Percentiles rank a stretch among this genome's conserved stretches.
Evolutionary conservation across 2,329 filamentous ascomycete genomes (phyloP).

Genomic region (Diaporthe sp.): DNA sequence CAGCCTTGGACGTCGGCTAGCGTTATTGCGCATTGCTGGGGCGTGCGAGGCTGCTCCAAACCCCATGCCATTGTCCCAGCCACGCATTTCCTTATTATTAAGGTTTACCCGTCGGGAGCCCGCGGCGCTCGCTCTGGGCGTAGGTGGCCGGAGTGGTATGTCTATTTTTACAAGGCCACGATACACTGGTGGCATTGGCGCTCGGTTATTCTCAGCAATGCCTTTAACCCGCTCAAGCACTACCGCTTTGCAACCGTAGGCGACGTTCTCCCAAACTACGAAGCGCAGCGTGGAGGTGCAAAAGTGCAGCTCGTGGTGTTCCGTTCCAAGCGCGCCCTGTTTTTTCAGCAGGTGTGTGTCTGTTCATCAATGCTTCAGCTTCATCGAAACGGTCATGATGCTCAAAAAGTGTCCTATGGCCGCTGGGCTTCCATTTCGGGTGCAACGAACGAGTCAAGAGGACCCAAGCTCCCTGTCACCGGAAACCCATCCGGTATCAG

Average conservation of each 20-base stretch:
- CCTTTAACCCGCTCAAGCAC: slow-evolving; percentile 14
- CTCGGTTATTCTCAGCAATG: slow-evolving; percentile 6
- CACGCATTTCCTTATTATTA: slow-evolving; percentile 18
- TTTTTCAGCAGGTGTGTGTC: slow-evolving; percentile 26
- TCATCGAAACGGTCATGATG: slow-evolving; percentile 19
- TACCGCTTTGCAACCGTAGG: neutral
- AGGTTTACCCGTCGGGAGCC: slow-evolving; percentile 21
- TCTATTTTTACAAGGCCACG: slow-evolving; percentile 18
- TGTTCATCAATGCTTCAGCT: slow-evolving; percentile 34
- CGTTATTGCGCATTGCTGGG: slow-evolving; percentile 21
- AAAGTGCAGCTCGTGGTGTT: neutral
- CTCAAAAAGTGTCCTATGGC: slow-evolving; percentile 18
- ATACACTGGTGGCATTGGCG: slow-evolving; percentile 9
- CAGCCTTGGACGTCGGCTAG: slow-evolving; percentile 14
- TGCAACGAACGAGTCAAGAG: slow-evolving; percentile 37
- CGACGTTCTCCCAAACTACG: neutral
- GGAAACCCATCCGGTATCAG: slow-evolving; percentile 37
- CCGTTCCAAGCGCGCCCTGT: slow-evolving; percentile 15
- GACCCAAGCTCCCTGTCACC: slow-evolving; percentile 34
- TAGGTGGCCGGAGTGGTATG: neutral
- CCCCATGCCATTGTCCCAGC: neutral
- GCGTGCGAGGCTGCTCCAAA: neutral
- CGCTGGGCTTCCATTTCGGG: slow-evolving; percentile 32
- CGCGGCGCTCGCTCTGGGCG: neutral
- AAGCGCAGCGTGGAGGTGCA: neutral